These are phyloP conservation scores for Paecilomyces formosus DNA, from an alignment of 2,329 filamentous ascomycete genomes.

Conservation along the genomic window DNA sequence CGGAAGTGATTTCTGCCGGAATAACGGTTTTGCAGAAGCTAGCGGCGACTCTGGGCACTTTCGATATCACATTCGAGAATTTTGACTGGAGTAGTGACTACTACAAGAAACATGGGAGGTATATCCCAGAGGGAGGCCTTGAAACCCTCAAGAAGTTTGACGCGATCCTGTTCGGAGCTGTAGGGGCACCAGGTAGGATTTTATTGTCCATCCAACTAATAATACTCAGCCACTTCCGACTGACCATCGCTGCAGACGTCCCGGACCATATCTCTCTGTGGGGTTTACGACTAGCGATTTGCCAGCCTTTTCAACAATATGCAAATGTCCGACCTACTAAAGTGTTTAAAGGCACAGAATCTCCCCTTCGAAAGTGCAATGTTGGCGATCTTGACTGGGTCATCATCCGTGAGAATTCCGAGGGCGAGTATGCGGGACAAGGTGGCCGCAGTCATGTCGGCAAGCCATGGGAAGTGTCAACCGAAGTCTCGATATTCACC, in stretches of 20 bases:
- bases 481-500: slow-evolving; percentile 48
- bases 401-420: slow-evolving; percentile 49
- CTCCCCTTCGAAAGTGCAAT: slow-evolving; percentile 40
- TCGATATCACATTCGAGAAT: slow-evolving; percentile 7
- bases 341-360: slow-evolving; percentile 46
- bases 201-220: neutral
- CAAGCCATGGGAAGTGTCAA: slow-evolving; percentile 45
- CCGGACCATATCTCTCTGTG: slow-evolving; percentile 52
- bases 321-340: slow-evolving; percentile 50
- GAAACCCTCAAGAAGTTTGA: slow-evolving; percentile 45
- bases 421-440: slow-evolving; percentile 50
- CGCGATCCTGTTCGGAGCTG: slow-evolving; percentile 46
- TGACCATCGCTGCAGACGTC: slow-evolving; percentile 31
- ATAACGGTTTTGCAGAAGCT: slow-evolving; percentile 52
- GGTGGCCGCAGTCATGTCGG: slow-evolving; percentile 46
- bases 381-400: slow-evolving; percentile 49
- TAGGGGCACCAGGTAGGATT: neutral
- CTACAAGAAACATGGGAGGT: slow-evolving; percentile 46
- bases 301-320: slow-evolving; percentile 50
- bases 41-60: slow-evolving; percentile 20
- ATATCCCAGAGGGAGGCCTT: slow-evolving; percentile 46
- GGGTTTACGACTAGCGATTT: slow-evolving; percentile 49
- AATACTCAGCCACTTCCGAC: neutral
- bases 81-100: slow-evolving; percentile 28
- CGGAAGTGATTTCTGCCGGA: slow-evolving; percentile 59